Base-by-base conservation (phyloP, 192 early-diverging fungal species). In the Entomortierella beljakovae region DNA sequence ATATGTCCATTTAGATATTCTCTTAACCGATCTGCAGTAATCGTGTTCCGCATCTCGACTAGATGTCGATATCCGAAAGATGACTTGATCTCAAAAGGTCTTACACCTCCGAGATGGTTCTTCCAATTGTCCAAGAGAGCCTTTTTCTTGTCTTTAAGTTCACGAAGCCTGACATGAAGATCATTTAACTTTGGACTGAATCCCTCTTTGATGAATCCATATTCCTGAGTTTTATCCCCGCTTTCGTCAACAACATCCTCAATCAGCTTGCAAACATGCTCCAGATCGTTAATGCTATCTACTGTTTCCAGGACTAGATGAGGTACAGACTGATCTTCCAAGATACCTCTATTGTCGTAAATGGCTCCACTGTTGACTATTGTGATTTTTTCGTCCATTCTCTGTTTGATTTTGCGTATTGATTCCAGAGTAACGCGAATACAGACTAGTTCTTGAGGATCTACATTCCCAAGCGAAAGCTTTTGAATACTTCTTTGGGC, bases 401-500 rank as follows among this genome's bases (percentile, higher is more conserved):
- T 68, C 23, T 50, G 18, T 61, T 80, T 84, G 42, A 82, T 87
- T 0, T 50, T 70, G 26, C 81, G 64, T 11, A 91, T 86, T 1
- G 86, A 81, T n/a, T 86, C 76, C 13, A 92, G 75, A 0, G 91
- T 89, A 6, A 74, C 61, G 1, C 87, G 83, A 35, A 94, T 86
- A 18, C 87, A 86, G 25, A 92, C 42, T 16, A 91, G 70, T 68
- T 93, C 90, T 25, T 85, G 81, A 13, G 87, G 87, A 8, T 91
- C 88, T 22, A 87, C 87, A 58, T 85, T 85, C 31, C 85, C 83
- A 22, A 94, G 82, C 15, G 91, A 89, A n/a, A 94, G 62, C 59
- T 90, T 87, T 68, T 92, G 90, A 20, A 92, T 82, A 0, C 89
- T 86, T 22, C 93, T 84, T 70, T 91, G 89, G 0, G 89, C 87